Evolutionary conservation across 2,329 filamentous ascomycete genomes (phyloP).

Genomic region (Colletotrichum musae): DNA sequence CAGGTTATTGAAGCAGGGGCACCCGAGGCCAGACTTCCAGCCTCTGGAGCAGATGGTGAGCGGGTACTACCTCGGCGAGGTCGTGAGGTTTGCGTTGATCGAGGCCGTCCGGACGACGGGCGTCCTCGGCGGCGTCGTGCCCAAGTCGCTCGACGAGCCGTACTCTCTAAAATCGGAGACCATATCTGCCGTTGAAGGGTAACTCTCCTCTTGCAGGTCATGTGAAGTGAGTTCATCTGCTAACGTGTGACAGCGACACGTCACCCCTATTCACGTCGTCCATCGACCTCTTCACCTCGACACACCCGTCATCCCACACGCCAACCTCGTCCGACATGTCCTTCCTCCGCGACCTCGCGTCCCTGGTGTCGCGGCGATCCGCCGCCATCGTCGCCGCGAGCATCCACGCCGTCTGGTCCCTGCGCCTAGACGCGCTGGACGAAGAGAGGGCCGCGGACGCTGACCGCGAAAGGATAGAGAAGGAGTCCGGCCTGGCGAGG

Average conservation of each 20-base stretch:
- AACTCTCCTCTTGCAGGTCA: constrained; percentile 38
- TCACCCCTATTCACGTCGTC: constrained; percentile 60
- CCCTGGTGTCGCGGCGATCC: constrained; percentile 70
- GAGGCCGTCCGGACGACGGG: constrained; percentile 71
- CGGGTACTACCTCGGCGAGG: constrained; percentile 77
- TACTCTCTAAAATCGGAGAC: constrained; percentile 75
- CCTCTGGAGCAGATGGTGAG: constrained; percentile 75
- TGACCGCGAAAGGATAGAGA: constrained; percentile 58
- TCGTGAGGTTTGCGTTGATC: constrained; percentile 70
- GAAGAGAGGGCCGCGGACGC: constrained; percentile 45
- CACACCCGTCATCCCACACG: constrained; percentile 61
- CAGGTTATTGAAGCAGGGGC: constrained; percentile 63
- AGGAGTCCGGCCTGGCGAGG: constrained; percentile 61
- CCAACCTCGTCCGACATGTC: constrained; percentile 63
- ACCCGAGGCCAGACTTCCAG: constrained; percentile 72
- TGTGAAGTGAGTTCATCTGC: background rate
- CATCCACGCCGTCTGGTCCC: constrained; percentile 71
- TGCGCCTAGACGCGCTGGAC: constrained; percentile 64
- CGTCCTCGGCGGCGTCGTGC: constrained; percentile 70
- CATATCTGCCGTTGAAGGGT: constrained; percentile 71
- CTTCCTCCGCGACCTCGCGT: constrained; percentile 67
- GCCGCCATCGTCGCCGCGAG: constrained; percentile 72
- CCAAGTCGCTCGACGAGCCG: constrained; percentile 63
- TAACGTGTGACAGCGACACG: constrained; percentile 57
- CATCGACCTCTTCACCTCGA: constrained; percentile 62